phyloP scores from a whole-genome alignment of 2,329 filamentous ascomycete genomes.

The Zasmidium cellare region DNA sequence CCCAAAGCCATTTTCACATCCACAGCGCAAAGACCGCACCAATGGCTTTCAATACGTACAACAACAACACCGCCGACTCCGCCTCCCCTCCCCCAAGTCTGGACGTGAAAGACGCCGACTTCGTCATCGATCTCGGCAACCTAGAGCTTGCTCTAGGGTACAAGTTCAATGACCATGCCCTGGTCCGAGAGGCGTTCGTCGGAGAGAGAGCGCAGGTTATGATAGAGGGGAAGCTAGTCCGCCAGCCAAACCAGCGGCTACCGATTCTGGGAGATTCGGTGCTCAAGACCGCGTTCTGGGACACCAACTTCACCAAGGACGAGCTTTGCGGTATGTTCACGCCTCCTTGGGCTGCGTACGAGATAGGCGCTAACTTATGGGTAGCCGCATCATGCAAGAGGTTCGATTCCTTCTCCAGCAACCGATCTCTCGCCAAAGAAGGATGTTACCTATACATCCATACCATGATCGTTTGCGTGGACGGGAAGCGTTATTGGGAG shows the following conservation, averaged over 20 bases:
- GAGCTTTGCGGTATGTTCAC: background rate
- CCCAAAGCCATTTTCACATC: no score
- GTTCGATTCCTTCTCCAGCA: background rate
- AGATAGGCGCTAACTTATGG: background rate
- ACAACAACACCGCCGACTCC: no score
- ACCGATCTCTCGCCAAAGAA: background rate
- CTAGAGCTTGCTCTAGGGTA: background rate
- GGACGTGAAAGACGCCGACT: no score
- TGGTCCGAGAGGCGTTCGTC: background rate
- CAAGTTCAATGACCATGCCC: background rate
- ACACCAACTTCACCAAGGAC: background rate
- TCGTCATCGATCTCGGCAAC: no score
- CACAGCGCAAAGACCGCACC: no score
- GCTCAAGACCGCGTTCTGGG: background rate
- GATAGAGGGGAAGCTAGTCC: background rate
- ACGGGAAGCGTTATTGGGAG: background rate
- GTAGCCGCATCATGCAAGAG: background rate
- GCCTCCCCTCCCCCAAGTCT: no score
- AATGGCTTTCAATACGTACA: no score
- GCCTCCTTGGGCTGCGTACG: no score
- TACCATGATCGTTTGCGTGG: background rate
- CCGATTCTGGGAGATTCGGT: background rate
- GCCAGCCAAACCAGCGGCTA: background rate
- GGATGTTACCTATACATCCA: background rate
- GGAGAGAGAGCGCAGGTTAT: background rate